Conservation (phyloP, 2,329 filamentous ascomycete species). For the Rosellinia necatrix region DNA sequence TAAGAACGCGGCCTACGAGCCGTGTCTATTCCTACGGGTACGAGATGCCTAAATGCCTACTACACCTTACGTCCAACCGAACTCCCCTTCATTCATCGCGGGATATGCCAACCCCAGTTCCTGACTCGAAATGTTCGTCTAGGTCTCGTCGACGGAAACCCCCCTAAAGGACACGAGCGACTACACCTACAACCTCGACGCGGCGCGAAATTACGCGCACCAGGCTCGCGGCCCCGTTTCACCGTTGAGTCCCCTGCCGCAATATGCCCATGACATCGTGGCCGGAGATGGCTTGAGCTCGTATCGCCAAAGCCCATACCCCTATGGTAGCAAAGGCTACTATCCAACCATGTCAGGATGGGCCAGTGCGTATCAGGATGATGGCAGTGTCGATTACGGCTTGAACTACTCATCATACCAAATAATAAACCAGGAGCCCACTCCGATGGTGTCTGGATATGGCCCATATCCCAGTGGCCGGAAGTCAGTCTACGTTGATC, state of each 20-base stretch:
- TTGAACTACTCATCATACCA: conserved; percentile 43
- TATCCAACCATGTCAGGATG: conserved; percentile 44
- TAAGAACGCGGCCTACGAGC: conserved; percentile 69
- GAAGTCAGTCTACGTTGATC: conserved; percentile 45
- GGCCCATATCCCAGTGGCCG: conserved; percentile 35
- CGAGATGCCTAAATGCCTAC: conserved; percentile 5
- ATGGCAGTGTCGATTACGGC: conserved; percentile 43
- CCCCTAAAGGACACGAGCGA: conserved; percentile 41
- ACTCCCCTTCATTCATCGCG: too few relatives aligned
- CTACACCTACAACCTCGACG: conserved; percentile 45
- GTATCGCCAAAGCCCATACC: conserved; percentile 43
- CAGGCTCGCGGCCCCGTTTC: conserved; percentile 39
- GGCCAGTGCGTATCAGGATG: conserved; percentile 43
- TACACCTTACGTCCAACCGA: too few relatives aligned
- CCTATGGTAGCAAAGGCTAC: conserved; percentile 41
- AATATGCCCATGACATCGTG: conserved; percentile 43
- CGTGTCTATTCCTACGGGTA: conserved; percentile 84
- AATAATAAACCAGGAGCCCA: conserved; percentile 43
- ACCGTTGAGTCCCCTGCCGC: conserved; percentile 38
- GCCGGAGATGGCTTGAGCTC: conserved; percentile 40
- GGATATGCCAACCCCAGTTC: background rate
- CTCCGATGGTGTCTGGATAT: conserved; percentile 41
- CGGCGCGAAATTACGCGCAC: conserved; percentile 41
- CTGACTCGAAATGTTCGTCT: conserved; percentile 11
- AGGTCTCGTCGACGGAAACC: conserved; percentile 48